phyloP scores from a whole-genome alignment of 495 filamentous ascomycete genomes.

The Lentithecium fluviatile region DNA sequence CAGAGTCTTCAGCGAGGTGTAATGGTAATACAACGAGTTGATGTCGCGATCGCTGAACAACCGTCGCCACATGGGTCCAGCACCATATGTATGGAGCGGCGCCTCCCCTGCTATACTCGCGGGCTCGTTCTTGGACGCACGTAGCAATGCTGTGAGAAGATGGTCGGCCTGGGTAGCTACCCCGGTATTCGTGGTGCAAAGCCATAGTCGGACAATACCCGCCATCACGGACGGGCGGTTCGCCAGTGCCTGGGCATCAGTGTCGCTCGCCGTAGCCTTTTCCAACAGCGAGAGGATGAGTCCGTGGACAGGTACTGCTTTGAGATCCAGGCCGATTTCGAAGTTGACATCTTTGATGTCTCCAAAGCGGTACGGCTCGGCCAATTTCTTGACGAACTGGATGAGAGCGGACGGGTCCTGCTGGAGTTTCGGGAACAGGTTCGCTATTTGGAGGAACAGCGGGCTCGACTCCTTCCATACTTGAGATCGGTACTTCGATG shows the following conservation, averaged over 20 bases:
- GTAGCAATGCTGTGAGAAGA: constrained; percentile 67
- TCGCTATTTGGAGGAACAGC: constrained; percentile 30
- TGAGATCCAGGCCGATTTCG: constrained; percentile 50
- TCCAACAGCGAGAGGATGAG: constrained; percentile 68
- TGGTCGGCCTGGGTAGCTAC: constrained; percentile 68
- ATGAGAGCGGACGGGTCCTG: constrained; percentile 32
- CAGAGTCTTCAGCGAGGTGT: constrained; percentile 54
- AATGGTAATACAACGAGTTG: constrained; percentile 62
- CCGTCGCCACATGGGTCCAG: constrained; percentile 42
- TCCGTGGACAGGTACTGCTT: constrained; percentile 63
- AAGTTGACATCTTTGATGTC: constrained; percentile 50
- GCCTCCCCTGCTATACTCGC: constrained; percentile 22
- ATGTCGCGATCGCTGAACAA: constrained; percentile 46
- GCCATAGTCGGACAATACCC: constrained; percentile 67
- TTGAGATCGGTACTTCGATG: constrained; percentile 17
- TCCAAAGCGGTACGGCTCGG: constrained; percentile 29
- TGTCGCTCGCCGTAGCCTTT: constrained; percentile 62
- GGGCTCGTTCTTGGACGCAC: constrained; percentile 57
- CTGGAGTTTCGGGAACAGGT: constrained; percentile 28
- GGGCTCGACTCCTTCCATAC: constrained; percentile 20
- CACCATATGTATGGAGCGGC: constrained; percentile 15
- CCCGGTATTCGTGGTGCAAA: constrained; percentile 66
- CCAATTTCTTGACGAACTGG: constrained; percentile 22
- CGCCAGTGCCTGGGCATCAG: constrained; percentile 66
- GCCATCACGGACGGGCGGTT: constrained; percentile 59